phyloP scores from a whole-genome alignment of 805 yeast species.

The Yarrowia phangngaensis region DNA sequence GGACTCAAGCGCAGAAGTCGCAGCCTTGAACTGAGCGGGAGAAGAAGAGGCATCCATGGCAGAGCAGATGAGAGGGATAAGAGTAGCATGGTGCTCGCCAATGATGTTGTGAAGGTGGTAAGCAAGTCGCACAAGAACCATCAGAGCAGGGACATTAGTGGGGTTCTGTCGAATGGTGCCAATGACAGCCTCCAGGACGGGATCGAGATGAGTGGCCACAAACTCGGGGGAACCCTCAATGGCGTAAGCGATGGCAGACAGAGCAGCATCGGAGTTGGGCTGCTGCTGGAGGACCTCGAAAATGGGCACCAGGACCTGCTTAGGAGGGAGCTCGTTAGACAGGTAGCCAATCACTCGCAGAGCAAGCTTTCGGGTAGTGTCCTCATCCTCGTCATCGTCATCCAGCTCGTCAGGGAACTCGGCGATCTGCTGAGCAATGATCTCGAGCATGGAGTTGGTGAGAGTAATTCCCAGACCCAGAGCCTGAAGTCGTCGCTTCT shows the following conservation, averaged over 20 bases:
- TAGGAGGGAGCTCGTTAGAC: slow-evolving; percentile 83
- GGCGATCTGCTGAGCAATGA: slow-evolving; percentile 72
- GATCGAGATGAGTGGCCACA: slow-evolving; percentile 67
- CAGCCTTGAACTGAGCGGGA: slow-evolving; percentile 80
- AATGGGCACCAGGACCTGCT: slow-evolving; percentile 81
- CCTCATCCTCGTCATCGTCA: slow-evolving; percentile 91
- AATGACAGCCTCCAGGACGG: slow-evolving; percentile 67
- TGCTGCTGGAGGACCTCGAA: slow-evolving; percentile 56
- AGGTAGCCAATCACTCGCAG: slow-evolving; percentile 74
- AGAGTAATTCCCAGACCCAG: slow-evolving; percentile 81
- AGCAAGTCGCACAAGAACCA: slow-evolving; percentile 72
- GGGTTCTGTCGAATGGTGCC: slow-evolving; percentile 74
- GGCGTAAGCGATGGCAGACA: slow-evolving; percentile 74
- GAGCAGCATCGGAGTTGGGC: slow-evolving; percentile 62
- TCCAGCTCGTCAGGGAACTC: slow-evolving; percentile 79
- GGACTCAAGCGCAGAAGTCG: slow-evolving; percentile 87
- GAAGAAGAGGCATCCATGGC: slow-evolving; percentile 84
- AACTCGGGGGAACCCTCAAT: slow-evolving; percentile 94
- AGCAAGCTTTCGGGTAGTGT: slow-evolving; percentile 70
- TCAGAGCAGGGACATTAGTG: slow-evolving; percentile 78
- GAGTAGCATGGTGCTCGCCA: slow-evolving; percentile 75
- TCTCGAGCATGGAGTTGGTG: slow-evolving; percentile 65
- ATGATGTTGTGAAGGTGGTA: slow-evolving; percentile 79
- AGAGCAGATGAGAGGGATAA: slow-evolving; percentile 79
- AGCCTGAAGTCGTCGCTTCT: slow-evolving; percentile 73